Evolutionary conservation across 441 rosid genomes (phyloP), one percentile per base, ranked within the genome.

Genomic region (Sinapis alba): DNA sequence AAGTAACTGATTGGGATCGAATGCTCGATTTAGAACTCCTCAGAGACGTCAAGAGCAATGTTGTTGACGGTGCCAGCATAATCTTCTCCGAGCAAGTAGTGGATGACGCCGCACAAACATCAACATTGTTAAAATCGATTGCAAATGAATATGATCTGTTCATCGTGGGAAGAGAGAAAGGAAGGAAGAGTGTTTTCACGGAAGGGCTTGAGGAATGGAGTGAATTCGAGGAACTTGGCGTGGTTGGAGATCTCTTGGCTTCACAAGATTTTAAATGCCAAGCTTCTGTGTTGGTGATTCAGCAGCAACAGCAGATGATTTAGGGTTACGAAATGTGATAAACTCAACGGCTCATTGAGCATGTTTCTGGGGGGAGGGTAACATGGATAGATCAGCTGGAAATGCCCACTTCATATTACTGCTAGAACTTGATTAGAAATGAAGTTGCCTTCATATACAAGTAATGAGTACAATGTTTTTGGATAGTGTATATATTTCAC

Each of bases 191-290:
- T 26, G 72, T 61, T 54, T 72, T 74, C 28, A 80, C 84, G 0
- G 7, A 54, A 1, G 87, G 90, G 18, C 65, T 84, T 69, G 82
- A 79, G 1, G 70, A 80, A 62, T 84, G 90, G 90, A 80, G 73
- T 38, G 86, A 86, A 21, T 75, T 75, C 23, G 83, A 81, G 8
- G 90, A 86, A 38, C 75, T 84, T 30, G 90, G 84, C 0, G 23
- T 80, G 9, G 26, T 82, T 10, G 88, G 86, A 32, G 88, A 86
- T 71, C 45, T 83, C 45, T 75, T 84, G 57, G 66, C 86, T 24
- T 84, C 84, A 12, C 50, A 62, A 0, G 85, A 86, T 84, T 1
- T 84, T 28, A 19, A 66, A 1, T 71, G 74, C 51, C 65, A 69
- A 53, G 78, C 81, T 30, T 82, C 88, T 54, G 69, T 74, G 2